Percentiles rank a stretch among this genome's conserved stretches.
Evolutionary conservation across 2,329 filamentous ascomycete species (phyloP).

Genomic region (Pseudogymnoascus sp.): DNA sequence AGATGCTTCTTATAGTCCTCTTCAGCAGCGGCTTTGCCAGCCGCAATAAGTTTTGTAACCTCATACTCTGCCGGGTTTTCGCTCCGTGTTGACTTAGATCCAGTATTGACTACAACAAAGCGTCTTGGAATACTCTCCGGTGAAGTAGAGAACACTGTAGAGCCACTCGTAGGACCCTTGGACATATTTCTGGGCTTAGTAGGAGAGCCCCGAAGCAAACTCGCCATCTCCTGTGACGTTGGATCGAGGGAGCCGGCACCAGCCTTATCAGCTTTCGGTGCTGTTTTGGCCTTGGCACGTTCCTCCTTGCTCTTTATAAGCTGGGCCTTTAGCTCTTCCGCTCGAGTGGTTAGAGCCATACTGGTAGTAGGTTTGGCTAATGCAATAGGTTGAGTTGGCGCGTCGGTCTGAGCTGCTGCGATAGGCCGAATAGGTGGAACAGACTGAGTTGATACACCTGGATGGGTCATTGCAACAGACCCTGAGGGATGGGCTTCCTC

Average conservation of each 20-base stretch:
- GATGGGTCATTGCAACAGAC: conserved; percentile 16
- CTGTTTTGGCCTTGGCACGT: conserved; percentile 3
- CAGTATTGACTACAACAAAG: background rate
- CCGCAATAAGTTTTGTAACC: background rate
- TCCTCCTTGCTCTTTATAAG: conserved; percentile 22
- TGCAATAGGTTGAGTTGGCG: conserved; percentile 13
- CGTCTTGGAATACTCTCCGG: background rate
- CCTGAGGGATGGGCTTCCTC: conserved; percentile 17
- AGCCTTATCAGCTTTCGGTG: background rate
- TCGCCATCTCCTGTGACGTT: background rate
- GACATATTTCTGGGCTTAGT: background rate
- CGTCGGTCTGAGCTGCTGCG: background rate
- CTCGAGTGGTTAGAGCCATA: conserved; percentile 22
- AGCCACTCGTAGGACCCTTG: background rate
- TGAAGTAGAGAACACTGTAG: background rate
- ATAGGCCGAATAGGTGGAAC: conserved; percentile 14
- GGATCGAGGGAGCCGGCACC: background rate
- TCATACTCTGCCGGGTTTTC: background rate
- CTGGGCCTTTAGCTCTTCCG: conserved; percentile 27
- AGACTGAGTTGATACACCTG: background rate
- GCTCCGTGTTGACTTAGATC: background rate
- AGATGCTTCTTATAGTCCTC: background rate
- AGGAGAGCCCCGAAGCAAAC: background rate
- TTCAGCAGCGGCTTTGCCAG: background rate
- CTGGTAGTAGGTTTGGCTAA: conserved; percentile 12